These are phyloP conservation scores for Gossypium australe DNA, from an alignment of 345 rosid species.

Conservation along the genomic window DNA sequence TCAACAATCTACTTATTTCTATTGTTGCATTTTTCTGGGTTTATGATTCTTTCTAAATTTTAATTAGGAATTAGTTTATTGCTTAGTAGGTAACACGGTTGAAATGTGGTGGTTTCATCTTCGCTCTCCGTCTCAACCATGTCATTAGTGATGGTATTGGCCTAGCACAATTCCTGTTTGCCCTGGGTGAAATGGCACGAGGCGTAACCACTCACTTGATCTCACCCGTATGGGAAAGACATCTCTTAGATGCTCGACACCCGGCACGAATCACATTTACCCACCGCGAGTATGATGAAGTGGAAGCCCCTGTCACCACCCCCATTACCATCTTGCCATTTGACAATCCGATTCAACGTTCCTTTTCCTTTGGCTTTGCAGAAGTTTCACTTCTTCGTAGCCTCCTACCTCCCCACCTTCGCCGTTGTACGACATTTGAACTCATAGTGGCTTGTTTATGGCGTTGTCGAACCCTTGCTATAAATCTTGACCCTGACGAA, in stretches of 20 bases:
- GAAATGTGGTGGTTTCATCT: constrained; percentile 10
- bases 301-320: constrained; percentile 10
- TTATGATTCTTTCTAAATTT: too few species aligned
- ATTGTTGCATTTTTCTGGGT: too few species aligned
- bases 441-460: constrained; percentile 34
- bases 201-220: constrained; percentile 32
- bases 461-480: constrained; percentile 6
- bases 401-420: constrained; percentile 32
- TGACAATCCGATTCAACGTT: constrained; percentile 30
- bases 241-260: constrained; percentile 28
- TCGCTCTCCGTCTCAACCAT: constrained; percentile 39
- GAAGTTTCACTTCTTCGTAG: constrained; percentile 34
- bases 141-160: constrained; percentile 43
- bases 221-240: constrained; percentile 43
- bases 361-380: constrained; percentile 40
- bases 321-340: background rate
- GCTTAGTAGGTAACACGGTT: too few species aligned
- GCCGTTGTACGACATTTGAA: constrained; percentile 25
- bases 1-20: too few species aligned
- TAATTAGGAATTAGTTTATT: too few species aligned
- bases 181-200: constrained; percentile 36
- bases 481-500: background rate
- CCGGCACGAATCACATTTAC: constrained; percentile 27
- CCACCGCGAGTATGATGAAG: constrained; percentile 45
- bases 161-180: constrained; percentile 28